Base-by-base conservation (phyloP, 1,284 basidiomycete genomes). In the Moesziomyces parantarcticus region DNA sequence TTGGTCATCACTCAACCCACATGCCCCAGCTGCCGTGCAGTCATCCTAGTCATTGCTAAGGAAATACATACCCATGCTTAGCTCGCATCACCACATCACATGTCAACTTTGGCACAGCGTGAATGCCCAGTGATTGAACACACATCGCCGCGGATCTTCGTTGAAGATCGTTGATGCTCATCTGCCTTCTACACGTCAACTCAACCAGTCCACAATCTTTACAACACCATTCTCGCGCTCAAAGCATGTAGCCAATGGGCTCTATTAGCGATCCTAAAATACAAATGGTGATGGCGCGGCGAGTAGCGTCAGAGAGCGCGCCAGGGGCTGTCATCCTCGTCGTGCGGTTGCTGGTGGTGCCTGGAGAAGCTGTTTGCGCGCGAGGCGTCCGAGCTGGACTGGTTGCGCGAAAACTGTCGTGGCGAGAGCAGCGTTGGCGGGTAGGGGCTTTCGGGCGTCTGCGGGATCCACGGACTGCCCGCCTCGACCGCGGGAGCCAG, bases 381-480 rank as follows among this genome's bases (percentile, higher is more conserved):
- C 29, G 29, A 32, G 29, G 29, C 29, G 29, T 32, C 29, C 10
- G 29, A 32, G 10, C 10, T 13, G 29, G 29, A 32, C 29, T 32
- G 29, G 29, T 32, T 32, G 29, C 29, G 29, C 29, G 53, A 49
- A 13, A 62, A 62, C 18, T 50, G 34, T 2, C 53, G 42, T 36
- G 60, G 60, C 23, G 60, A 63, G 13, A 63, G 54, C 22, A 63
- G 14, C 4, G 53, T 23, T 5, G 49, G 36, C 1, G 60, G 60
- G 34, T 69, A 69, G 1, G 60, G 52, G 45, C 52, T 57, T 18
- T 69, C 61, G 5, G 66, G 66, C 5, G 66, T 69, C 6, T 46
- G 56, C 2, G 66, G 66, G n/a, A 63, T 52, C 66, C 66, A 69
- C 10, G 61, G 50, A 32, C 51, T 62, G 3, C 32, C 26, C 18